Evolutionary conservation across 164 flowering plant genomes (phyloP).

Genomic region (Chimonanthus praecox): DNA sequence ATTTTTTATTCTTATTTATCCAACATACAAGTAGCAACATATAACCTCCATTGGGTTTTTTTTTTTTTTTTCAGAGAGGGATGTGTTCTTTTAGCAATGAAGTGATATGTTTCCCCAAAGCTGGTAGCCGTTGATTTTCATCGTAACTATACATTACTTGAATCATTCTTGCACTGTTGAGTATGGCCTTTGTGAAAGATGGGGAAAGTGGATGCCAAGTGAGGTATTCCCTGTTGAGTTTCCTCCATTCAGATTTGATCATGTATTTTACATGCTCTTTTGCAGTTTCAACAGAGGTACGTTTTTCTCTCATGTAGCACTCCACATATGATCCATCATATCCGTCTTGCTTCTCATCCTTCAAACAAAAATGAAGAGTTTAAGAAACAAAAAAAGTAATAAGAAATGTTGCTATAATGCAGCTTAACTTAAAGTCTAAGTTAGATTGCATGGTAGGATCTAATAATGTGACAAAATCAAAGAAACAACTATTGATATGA

Average conservation of each 20-base stretch:
- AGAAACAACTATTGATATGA: no score
- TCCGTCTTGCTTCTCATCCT: conserved; percentile 62
- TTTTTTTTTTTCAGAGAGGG: neutral
- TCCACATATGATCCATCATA: conserved; percentile 53
- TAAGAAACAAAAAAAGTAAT: no score
- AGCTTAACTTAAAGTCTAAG: no score
- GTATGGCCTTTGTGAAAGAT: conserved; percentile 27
- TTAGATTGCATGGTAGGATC: no score
- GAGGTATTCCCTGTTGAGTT: conserved; percentile 40
- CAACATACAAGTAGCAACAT: no score
- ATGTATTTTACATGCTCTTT: conserved; percentile 18
- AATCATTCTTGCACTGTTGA: conserved; percentile 48
- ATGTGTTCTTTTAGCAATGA: conserved; percentile 9
- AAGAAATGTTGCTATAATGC: no score
- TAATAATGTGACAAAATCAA: no score
- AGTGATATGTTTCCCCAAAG: conserved; percentile 23
- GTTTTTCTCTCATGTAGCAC: conserved; percentile 34
- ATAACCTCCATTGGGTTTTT: no score
- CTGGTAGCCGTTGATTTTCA: conserved; percentile 32
- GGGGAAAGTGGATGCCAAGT: conserved; percentile 26
- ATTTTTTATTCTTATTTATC: no score
- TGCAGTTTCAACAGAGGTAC: conserved; percentile 15
- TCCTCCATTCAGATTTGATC: conserved; percentile 48
- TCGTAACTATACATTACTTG: conserved; percentile 45
- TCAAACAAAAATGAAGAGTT: neutral